Evolutionary conservation across 2,329 filamentous ascomycete genomes (phyloP), one percentile per base, ranked within the genome.

Genomic region (Rhynchosporium agropyri): DNA sequence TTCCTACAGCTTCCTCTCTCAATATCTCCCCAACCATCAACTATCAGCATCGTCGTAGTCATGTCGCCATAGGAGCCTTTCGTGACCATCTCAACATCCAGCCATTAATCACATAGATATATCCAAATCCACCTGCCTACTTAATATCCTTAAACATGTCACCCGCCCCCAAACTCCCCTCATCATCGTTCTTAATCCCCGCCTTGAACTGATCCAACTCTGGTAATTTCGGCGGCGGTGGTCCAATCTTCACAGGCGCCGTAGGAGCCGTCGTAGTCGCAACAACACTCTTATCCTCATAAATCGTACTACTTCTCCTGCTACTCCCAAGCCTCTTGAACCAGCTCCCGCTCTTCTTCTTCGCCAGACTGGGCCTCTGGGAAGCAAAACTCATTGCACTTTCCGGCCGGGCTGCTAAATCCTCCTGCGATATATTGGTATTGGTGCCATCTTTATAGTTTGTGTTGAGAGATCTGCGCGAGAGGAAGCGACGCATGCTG

Each of bases 81-180:
- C 42, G 51, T 65, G 63, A 66, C 61, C 64, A 63, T 67, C 29
- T 59, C 62, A 59, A 63, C 61, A 66, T 69, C 63, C 64, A 65
- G 50, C 67, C 65, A 60, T 68, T 51, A 60, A 62, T 65, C 66
- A 56, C 64, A 53, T 63, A 67, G 62, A 62, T 63, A 49, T 68
- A 65, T 69, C 62, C 64, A 66, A 65, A 43, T 26, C 43, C 29
- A 20, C 49, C 49, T 31, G 29, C 51, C 61, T 70, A 74, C 66
- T 73, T 74, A 60, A 75, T 75, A 65, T 75, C 73, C 62, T 74
- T 74, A 63, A 75, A 75, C 69, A 75, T 67, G n/a, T 75, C 74
- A 15, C 68, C 72, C 4, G 62, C 74, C 7, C 72, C 73, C 28
- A 75, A 60, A 46, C 71, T 71, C 43, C 72, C 71, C 49, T 69